phyloP scores from a whole-genome alignment of 148 eudicot species.

The Euryodendron excelsum region DNA sequence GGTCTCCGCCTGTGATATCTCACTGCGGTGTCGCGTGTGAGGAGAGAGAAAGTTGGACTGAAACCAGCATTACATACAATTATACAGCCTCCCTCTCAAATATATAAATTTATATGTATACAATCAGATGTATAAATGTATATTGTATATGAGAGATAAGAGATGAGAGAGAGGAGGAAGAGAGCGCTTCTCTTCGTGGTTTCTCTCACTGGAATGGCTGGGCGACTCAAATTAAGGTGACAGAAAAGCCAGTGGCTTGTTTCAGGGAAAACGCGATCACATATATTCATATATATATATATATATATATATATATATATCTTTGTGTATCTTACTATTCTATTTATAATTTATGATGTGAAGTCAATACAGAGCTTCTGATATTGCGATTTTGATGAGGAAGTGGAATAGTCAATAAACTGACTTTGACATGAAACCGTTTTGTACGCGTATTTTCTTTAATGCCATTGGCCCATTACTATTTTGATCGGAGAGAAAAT shows the following conservation, averaged over 20 bases:
- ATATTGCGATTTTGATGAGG: no score
- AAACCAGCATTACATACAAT: conserved; percentile 6
- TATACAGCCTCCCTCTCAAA: neutral
- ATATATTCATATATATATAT: neutral
- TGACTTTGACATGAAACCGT: no score
- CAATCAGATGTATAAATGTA: neutral
- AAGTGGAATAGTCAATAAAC: no score
- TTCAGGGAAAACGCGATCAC: neutral
- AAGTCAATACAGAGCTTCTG: no score
- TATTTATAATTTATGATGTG: no score
- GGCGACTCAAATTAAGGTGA: neutral
- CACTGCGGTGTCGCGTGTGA: neutral
- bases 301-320: no score
- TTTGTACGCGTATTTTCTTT: no score
- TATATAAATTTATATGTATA: no score
- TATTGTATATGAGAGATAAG: neutral
- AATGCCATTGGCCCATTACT: no score
- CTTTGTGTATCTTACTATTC: no score
- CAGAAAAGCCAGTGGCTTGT: neutral
- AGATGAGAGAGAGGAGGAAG: no score
- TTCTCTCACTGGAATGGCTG: conserved; percentile 7
- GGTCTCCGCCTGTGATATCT: neutral
- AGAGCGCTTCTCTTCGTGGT: neutral
- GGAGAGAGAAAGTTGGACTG: neutral
- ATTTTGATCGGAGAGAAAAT: no score